These are phyloP conservation scores for Epichloe amarillans DNA, from an alignment of 2,329 filamentous ascomycete genomes.

Conservation along the genomic window DNA sequence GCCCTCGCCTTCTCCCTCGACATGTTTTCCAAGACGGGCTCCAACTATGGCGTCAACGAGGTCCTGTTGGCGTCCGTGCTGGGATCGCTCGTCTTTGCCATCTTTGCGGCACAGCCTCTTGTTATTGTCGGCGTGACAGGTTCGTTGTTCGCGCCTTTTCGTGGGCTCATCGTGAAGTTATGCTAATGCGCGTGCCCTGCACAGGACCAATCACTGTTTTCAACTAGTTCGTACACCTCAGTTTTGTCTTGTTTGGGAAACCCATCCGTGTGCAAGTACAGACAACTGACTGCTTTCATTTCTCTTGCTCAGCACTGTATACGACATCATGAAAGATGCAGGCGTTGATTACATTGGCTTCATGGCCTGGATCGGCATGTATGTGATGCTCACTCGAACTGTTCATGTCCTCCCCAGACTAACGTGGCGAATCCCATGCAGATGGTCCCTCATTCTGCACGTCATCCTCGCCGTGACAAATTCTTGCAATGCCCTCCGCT, in stretches of 20 bases:
- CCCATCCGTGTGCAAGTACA: no score
- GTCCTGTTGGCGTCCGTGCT: conserved; percentile 77
- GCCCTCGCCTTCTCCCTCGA: conserved; percentile 82
- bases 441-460: conserved; percentile 75
- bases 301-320: conserved; percentile 49
- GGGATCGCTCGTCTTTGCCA: conserved; percentile 65
- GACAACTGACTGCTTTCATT: no score
- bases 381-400: conserved; percentile 15
- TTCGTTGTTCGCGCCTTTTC: conserved; percentile 7
- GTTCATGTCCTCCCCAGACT: neutral
- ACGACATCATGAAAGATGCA: conserved; percentile 68
- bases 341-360: conserved; percentile 77
- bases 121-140: conserved; percentile 87
- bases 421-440: conserved; percentile 15
- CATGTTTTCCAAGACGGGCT: conserved; percentile 81
- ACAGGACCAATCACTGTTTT: conserved; percentile 82
- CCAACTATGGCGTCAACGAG: conserved; percentile 82
- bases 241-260: neutral
- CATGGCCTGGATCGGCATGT: conserved; percentile 84
- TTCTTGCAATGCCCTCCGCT: conserved; percentile 75
- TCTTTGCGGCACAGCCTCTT: conserved; percentile 71
- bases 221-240: conserved; percentile 49
- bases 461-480: conserved; percentile 76
- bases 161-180: neutral
- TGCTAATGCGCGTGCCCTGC: neutral